Evolutionary conservation across 2,329 filamentous ascomycete species (phyloP).

Genomic region (Drechslerella coelobrocha): DNA sequence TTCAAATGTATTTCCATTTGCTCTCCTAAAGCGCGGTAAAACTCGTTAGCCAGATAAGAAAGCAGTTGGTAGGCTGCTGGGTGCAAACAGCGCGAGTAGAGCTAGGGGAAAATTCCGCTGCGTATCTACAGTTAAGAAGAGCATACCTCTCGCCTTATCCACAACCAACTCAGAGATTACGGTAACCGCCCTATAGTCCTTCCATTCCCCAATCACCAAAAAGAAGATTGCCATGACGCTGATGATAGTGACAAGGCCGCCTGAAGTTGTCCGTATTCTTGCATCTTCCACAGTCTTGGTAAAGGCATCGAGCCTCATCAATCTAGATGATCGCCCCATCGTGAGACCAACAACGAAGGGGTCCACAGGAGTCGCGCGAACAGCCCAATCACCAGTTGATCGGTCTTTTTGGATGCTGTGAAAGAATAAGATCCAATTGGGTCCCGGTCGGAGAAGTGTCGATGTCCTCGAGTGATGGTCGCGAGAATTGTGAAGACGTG

Average conservation of each 20-base stretch:
- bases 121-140: neutral
- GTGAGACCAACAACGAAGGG: conserved; percentile 44
- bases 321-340: conserved; percentile 91
- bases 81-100: neutral
- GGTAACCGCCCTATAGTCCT: conserved; percentile 82
- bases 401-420: conserved; percentile 16
- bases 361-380: conserved; percentile 55
- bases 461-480: conserved; percentile 9
- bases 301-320: conserved; percentile 96
- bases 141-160: conserved; percentile 83
- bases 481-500: neutral
- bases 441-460: conserved; percentile 2
- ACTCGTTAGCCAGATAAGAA: conserved; percentile 57
- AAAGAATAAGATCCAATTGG: conserved; percentile 2
- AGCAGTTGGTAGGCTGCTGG: neutral
- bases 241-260: conserved; percentile 90
- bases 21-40: conserved; percentile 64
- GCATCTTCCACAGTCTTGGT: conserved; percentile 99
- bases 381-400: conserved; percentile 18
- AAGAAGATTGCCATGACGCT: conserved; percentile 88
- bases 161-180: conserved; percentile 93
- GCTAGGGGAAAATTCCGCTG: neutral
- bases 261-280: conserved; percentile 90
- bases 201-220: conserved; percentile 93
- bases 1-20: conserved; percentile 99